phyloP scores from a whole-genome alignment of 306 rosid species.

The Luffa aegyptiaca region DNA sequence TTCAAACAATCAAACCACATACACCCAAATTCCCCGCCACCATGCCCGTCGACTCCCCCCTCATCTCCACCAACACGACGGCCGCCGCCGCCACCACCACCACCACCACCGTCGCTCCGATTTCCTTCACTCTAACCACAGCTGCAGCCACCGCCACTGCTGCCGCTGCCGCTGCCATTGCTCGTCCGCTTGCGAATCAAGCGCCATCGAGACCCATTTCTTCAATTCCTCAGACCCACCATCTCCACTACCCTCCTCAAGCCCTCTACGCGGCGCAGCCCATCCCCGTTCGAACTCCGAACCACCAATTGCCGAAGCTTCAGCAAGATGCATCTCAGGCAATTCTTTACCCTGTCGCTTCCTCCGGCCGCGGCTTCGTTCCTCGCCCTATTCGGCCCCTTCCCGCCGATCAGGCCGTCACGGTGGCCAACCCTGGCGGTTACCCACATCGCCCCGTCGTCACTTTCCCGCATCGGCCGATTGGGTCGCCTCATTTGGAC shows the following conservation, averaged over 20 bases:
- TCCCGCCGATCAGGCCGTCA: slow-evolving; percentile 22
- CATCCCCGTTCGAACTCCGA: slow-evolving; percentile 25
- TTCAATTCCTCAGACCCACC: slow-evolving; percentile 27
- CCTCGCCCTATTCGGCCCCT: slow-evolving; percentile 21
- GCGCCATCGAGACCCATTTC: slow-evolving; percentile 25
- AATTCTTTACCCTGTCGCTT: slow-evolving; percentile 41
- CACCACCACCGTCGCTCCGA: slow-evolving; percentile 1
- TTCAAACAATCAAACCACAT: slow-evolving; percentile 12
- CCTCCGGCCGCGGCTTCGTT: slow-evolving; percentile 40
- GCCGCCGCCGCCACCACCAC: not conserved
- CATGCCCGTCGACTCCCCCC: slow-evolving; percentile 20
- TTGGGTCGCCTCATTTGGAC: slow-evolving; percentile 27
- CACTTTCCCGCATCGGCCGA: slow-evolving; percentile 28
- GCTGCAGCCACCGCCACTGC: slow-evolving; percentile 7
- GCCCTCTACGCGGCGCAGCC: slow-evolving; percentile 24
- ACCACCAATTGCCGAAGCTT: slow-evolving; percentile 17
- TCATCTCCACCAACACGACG: slow-evolving; percentile 3
- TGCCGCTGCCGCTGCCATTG: not conserved
- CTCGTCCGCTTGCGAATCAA: slow-evolving; percentile 16
- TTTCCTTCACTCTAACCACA: not conserved
- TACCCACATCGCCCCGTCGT: slow-evolving; percentile 31
- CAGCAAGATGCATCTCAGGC: slow-evolving; percentile 22
- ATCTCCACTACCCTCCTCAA: slow-evolving; percentile 25
- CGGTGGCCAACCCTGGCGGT: slow-evolving; percentile 28
- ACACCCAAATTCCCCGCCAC: slow-evolving; percentile 26